phyloP scores from a whole-genome alignment of 805 yeast genomes.

The Hanseniaspora osmophila region DNA sequence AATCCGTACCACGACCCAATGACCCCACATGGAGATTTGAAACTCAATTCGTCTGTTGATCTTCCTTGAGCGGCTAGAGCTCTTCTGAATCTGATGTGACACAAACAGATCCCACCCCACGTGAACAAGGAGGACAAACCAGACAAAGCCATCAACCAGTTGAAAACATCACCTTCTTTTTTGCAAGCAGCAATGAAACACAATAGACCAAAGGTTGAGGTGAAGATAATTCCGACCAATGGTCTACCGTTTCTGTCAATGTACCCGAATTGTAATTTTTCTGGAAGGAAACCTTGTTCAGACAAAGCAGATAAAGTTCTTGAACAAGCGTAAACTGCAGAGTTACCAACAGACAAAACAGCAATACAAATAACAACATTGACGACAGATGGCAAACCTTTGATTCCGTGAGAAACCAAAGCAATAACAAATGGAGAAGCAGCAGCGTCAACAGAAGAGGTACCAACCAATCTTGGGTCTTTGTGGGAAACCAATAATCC shows the following conservation, averaged over 20 bases:
- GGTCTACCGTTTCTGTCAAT: conserved; percentile 61
- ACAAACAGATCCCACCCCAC: conserved; percentile 46
- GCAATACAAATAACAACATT: conserved; percentile 57
- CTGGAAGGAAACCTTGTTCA: conserved; percentile 40
- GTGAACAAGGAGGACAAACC: conserved; percentile 50
- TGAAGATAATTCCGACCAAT: conserved; percentile 36
- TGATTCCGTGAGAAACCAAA: conserved; percentile 45
- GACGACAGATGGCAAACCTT: conserved; percentile 49
- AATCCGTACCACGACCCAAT: conserved; percentile 55
- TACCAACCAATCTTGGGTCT: conserved; percentile 31
- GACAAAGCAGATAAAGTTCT: conserved; percentile 53
- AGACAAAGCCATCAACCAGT: conserved; percentile 51
- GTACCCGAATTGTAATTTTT: conserved; percentile 44
- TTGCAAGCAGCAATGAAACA: conserved; percentile 44
- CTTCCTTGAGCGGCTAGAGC: conserved; percentile 58
- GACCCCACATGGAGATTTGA: conserved; percentile 53
- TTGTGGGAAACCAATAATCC: conserved; percentile 35
- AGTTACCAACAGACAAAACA: conserved; percentile 57
- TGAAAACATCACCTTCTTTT: conserved; percentile 40
- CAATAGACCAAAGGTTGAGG: conserved; percentile 40
- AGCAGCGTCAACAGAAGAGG: conserved; percentile 41
- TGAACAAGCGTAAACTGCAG: conserved; percentile 55
- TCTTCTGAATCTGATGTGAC: conserved; percentile 50
- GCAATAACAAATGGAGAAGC: conserved; percentile 76
- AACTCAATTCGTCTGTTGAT: conserved; percentile 49